Evolutionary conservation across 163 green algal species (phyloP), one percentile per base, ranked within the genome.

Genomic region (Scenedesmus sp.): DNA sequence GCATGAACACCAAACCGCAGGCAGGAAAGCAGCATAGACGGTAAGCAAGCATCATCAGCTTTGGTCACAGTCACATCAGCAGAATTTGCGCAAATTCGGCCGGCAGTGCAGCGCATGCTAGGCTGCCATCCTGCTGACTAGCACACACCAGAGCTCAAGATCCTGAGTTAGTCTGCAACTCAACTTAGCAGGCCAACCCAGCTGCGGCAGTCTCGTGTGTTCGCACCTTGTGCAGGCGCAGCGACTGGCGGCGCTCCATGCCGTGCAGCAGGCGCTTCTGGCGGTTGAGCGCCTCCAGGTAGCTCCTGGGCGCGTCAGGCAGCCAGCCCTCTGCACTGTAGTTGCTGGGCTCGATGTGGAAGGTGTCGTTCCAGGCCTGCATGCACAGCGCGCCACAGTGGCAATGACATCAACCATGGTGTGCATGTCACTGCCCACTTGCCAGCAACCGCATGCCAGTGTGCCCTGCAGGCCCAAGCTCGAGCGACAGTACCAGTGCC

Each of bases 231-330:
- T 95, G 94, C 81, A 95, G 57, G 6, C 91, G 26, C 57, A 94
- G 90, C 26, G 86, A 86, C 59, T 90, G 76, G 10, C 93, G 74
- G 10, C 93, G 84, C 73, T 94, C 92, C 15, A 82, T 54, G 12
- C 94, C 94, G 64, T 95, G 93, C 87, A 96, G 77, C 70, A 95
- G 86, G 70, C 93, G 56, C 60, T 91, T 91, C 94, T 97, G 95
- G 46, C 95, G 86, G 13, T 81, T 79, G 56, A 96, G 73, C 3
- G 94, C 94, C 79, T 96, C 94, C 3, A 91, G 60, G 67, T 96
- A 95, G 54, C 23, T 92, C 2, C 4, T 15, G 55, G 95, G 95
- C 57, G 94, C 92, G n/a, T 92, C 74, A 10, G 93, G 92, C 66
- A 83, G 55, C 88, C 94, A 95, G n/a, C 93, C 84, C 3, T 86